These are phyloP conservation scores for Calocybe cyanea DNA, from an alignment of 768 basidiomycete species.

Conservation along the genomic window DNA sequence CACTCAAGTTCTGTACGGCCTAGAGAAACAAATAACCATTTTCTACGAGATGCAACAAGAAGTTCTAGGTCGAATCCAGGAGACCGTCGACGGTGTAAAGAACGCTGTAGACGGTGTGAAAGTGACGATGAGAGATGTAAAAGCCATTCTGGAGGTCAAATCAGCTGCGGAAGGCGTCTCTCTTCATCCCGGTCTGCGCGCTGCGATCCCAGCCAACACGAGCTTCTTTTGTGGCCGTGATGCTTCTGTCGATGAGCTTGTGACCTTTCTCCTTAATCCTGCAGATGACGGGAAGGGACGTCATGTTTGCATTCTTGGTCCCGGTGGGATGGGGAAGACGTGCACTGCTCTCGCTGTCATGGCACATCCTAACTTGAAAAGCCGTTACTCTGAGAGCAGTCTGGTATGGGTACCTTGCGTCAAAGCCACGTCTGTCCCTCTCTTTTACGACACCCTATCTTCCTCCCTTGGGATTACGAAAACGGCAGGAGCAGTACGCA, in stretches of 20 bases:
- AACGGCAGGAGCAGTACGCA: conserved; percentile 11
- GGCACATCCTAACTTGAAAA: conserved; percentile 16
- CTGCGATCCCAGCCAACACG: conserved; percentile 13
- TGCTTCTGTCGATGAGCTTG: conserved; percentile 14
- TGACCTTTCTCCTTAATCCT: conserved; percentile 11
- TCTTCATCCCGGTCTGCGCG: conserved; percentile 12
- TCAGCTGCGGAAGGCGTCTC: neutral
- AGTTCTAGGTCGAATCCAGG: neutral
- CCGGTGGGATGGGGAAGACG: conserved; percentile 32
- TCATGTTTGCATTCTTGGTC: conserved; percentile 22
- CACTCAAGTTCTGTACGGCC: neutral
- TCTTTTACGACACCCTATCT: conserved; percentile 19
- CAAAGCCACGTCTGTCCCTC: conserved; percentile 20
- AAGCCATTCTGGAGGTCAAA: neutral
- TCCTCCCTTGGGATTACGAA: conserved; percentile 15
- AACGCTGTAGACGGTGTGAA: conserved; percentile 1
- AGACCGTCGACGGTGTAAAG: conserved; percentile 8
- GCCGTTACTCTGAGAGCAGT: conserved; percentile 14
- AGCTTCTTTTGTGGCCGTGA: conserved; percentile 19
- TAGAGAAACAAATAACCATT: conserved; percentile 2
- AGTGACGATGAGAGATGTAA: neutral
- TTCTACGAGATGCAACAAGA: conserved; percentile 4
- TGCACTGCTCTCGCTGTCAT: conserved; percentile 24
- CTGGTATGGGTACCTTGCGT: conserved; percentile 29
- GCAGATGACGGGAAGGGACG: conserved; percentile 29